Evolutionary conservation across 202 grass and related monocot species (phyloP).

Genomic region (Zizania palustris): DNA sequence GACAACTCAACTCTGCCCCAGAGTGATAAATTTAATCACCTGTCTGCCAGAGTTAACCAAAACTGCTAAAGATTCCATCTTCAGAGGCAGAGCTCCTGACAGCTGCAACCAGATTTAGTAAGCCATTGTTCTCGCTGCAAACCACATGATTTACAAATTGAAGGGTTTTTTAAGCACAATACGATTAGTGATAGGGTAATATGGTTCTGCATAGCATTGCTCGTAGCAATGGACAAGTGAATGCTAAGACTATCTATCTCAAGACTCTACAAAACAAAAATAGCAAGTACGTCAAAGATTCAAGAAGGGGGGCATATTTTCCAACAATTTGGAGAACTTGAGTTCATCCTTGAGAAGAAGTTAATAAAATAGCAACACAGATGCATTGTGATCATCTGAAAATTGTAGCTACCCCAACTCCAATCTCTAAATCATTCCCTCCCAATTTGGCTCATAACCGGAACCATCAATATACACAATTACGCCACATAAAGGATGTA

Average conservation of each 20-base stretch:
- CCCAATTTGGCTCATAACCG: constrained; percentile 23
- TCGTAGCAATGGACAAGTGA: no score
- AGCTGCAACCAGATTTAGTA: constrained; percentile 25
- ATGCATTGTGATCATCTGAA: constrained; percentile 14
- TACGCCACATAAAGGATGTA: constrained; percentile 40
- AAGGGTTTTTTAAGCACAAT: neutral
- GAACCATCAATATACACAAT: constrained; percentile 49
- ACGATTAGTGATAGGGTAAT: neutral
- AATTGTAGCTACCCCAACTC: constrained; percentile 12
- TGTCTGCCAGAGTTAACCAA: constrained; percentile 16
- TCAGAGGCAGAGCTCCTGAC: neutral
- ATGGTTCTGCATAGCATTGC: neutral
- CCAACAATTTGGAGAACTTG: constrained; percentile 30
- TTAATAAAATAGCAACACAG: neutral
- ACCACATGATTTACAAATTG: neutral
- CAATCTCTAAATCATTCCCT: constrained; percentile 44
- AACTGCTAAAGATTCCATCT: constrained; percentile 26
- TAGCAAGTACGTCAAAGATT: neutral
- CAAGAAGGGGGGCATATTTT: neutral
- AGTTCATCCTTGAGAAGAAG: constrained; percentile 34
- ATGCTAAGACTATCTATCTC: neutral
- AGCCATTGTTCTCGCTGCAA: neutral
- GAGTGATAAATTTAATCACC: neutral
- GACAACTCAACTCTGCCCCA: neutral
- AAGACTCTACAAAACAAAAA: neutral